phyloP scores from a whole-genome alignment of 495 filamentous ascomycete genomes.

The Mycothermus thermophilus region DNA sequence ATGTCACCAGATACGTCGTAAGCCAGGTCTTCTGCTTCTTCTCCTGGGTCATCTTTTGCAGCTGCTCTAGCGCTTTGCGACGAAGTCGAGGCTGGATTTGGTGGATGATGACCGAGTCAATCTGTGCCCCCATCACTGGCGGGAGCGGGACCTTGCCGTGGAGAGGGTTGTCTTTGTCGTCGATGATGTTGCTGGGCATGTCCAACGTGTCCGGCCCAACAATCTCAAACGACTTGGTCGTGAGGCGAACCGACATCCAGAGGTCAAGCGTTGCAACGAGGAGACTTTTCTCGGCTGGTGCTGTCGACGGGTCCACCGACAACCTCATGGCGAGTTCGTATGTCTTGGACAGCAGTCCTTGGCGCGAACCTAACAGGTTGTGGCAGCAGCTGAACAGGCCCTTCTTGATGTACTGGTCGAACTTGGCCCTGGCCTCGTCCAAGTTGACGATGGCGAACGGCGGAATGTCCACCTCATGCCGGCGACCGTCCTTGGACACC shows the following conservation, averaged over 20 bases:
- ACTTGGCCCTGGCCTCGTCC: conserved; percentile 28
- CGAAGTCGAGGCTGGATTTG: conserved; percentile 41
- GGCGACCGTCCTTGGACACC: conserved; percentile 23
- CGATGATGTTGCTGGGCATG: conserved; percentile 31
- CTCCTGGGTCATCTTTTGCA: conserved; percentile 42
- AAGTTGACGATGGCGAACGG: conserved; percentile 36
- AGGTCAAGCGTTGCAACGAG: conserved; percentile 37
- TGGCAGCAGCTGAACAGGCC: conserved; percentile 27
- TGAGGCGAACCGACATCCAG: conserved; percentile 44
- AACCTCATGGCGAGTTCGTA: conserved; percentile 28
- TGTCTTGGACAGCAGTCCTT: conserved; percentile 28
- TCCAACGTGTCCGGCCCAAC: conserved; percentile 40
- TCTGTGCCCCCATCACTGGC: conserved; percentile 46
- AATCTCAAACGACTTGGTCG: conserved; percentile 42
- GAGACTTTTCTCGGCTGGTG: conserved; percentile 26
- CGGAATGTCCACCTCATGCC: conserved; percentile 24
- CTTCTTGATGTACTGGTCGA: conserved; percentile 30
- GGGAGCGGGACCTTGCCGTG: conserved; percentile 40
- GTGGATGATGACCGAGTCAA: conserved; percentile 43
- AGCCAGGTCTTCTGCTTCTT: conserved; percentile 44
- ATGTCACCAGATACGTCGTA: conserved; percentile 43
- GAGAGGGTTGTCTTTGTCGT: conserved; percentile 36
- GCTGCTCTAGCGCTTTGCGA: conserved; percentile 38
- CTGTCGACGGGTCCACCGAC: conserved; percentile 14
- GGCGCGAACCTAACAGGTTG: conserved; percentile 20